These are phyloP conservation scores for Pseudogymnoascus verrucosus DNA, from an alignment of 2,329 filamentous ascomycete genomes.

Conservation along the genomic window DNA sequence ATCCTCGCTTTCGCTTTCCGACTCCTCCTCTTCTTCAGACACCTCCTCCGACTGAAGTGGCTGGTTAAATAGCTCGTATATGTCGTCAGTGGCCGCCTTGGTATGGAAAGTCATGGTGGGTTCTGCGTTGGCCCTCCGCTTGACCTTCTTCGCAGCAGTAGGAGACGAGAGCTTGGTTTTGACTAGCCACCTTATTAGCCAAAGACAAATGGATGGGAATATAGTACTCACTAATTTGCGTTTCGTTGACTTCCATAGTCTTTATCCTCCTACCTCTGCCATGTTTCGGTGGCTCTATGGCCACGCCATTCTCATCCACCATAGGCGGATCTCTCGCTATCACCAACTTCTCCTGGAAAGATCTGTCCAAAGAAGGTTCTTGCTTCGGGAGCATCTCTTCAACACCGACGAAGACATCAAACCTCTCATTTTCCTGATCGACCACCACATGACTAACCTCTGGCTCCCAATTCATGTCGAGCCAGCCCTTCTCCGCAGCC, in stretches of 20 bases:
- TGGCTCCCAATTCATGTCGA: slow-evolving; percentile 48
- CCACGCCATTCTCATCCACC: slow-evolving; percentile 53
- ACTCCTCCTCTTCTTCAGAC: slow-evolving; percentile 30
- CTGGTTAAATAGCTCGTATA: slow-evolving; percentile 94
- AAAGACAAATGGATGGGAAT: neutral
- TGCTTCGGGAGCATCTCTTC: neutral
- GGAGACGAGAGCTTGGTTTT: slow-evolving; percentile 91
- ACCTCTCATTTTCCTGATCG: neutral
- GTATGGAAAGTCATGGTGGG: slow-evolving; percentile 99
- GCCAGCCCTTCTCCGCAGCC: slow-evolving; percentile 65
- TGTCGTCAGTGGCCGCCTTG: slow-evolving; percentile 89
- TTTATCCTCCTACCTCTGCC: slow-evolving; percentile 63
- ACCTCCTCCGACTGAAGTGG: slow-evolving; percentile 45
- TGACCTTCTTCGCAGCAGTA: slow-evolving; percentile 72
- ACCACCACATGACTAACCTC: slow-evolving; percentile 14
- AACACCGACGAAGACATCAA: neutral
- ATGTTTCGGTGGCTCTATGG: slow-evolving; percentile 38
- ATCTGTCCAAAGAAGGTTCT: neutral
- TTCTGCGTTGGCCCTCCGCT: slow-evolving; percentile 61
- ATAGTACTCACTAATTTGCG: slow-evolving; percentile 69
- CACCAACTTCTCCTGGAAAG: slow-evolving; percentile 26
- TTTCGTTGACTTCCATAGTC: slow-evolving; percentile 78
- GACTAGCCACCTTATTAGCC: slow-evolving; percentile 47
- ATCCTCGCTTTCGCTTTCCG: slow-evolving; percentile 48
- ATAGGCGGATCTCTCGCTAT: slow-evolving; percentile 30